A percentile compares a stretch with the other conserved stretches of the same genome.
These are phyloP conservation scores for Geotrichum macrosporum DNA, from an alignment of 1,139 yeast species.

Conservation along the genomic window DNA sequence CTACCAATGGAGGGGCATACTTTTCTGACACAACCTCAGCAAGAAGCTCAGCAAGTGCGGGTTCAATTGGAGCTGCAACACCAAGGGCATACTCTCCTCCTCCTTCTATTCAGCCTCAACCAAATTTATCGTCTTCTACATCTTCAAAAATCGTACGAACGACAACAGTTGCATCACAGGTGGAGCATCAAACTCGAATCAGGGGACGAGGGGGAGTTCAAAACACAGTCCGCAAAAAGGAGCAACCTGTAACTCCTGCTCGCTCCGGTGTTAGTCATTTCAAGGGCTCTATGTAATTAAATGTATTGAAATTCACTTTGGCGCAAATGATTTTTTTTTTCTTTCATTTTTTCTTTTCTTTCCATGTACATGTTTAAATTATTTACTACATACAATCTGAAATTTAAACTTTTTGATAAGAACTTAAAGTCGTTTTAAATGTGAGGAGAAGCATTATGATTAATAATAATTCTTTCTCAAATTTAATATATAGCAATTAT, in stretches of 20 bases:
- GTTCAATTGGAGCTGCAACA: neutral
- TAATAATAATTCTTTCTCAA: no score
- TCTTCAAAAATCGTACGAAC: neutral
- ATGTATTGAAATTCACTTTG: no score
- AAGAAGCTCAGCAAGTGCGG: conserved; percentile 3
- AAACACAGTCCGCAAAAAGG: conserved; percentile 24
- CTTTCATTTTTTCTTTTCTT: no score
- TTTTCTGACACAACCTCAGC: neutral
- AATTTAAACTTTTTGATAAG: no score
- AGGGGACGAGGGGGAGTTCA: conserved; percentile 39
- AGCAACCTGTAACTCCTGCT: neutral
- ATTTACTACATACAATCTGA: no score
- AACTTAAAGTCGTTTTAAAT: no score
- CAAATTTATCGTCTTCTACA: neutral
- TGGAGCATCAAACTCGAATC: conserved; percentile 18
- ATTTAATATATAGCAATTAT: no score
- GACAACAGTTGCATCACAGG: neutral
- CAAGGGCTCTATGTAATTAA: conserved; percentile 13
- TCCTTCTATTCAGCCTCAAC: neutral
- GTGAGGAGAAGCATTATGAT: no score
- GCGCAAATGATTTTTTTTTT: no score
- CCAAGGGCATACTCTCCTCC: neutral
- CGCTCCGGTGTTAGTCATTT: conserved; percentile 7
- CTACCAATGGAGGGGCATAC: neutral
- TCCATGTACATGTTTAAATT: no score